Base-by-base conservation (phyloP, 2,329 filamentous ascomycete genomes). In the Fusarium hainanense region DNA sequence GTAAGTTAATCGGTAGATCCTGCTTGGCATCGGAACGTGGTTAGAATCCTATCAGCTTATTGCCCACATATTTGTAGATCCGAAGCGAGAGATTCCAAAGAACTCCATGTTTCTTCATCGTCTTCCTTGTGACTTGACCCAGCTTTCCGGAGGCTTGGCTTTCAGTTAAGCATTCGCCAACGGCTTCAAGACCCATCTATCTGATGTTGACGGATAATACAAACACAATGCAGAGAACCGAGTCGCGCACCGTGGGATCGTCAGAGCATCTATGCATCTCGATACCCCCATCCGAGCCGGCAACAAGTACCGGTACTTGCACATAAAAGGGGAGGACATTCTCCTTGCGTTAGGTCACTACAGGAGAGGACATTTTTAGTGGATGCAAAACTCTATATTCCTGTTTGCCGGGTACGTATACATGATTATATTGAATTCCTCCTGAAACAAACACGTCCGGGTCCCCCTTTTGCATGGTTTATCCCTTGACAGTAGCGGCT, bases 91-190 rank as follows among this genome's bases (percentile, higher is more conserved):
- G 21, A 28, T 34, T 32, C 25, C 16, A 25, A 28, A 54, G 28
- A 30, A 28, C 37, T 37, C 28, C 30, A 55, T 44, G 41, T 41
- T 61, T 32, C n/a, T 14, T 48, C 50, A n/a, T 47, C 28, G 14
- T 51, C 32, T 23, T 23, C 32, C 44, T 23, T 44, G 28, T 43
- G 30, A 18, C n/a, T n/a, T 30, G 41, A 20, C 58, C 59, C 59
- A 65, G 49, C 54, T 68, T 69, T 68, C 44, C 43, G 23, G 37
- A 44, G 60, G 49, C 68, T 70, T 69, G 55, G 64, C 68, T 70
- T 71, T 70, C 32, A 58, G 51, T 62, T 62, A 70, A 71, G 68
- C 68, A 69, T 55, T 51, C 40, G 25, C 51, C 51, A 54, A 43
- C 34, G 44, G 44, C 44, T 6, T 9, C 18, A 42, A 49, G 54